Base-by-base conservation (phyloP, 306 rosid genomes). In the Coriaria nepalensis region DNA sequence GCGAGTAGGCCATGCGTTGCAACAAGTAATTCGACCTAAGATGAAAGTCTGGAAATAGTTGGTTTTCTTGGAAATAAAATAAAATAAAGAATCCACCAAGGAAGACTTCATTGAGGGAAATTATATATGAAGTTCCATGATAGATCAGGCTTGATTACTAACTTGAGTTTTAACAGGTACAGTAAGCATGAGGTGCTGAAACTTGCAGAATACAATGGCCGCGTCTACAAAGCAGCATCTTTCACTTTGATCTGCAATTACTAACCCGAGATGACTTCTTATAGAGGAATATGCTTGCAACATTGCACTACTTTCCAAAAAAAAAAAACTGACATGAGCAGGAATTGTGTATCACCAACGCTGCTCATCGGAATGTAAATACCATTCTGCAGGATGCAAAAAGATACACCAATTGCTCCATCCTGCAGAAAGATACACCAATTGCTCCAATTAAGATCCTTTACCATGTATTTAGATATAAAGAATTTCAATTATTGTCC, bases 1-100 rank as follows among this genome's bases (percentile, higher is more conserved):
- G 94, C 95, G 49, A 90, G 95, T 64, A 81, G 69, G 71, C 84
- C 94, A 71, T 90, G 97, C n/a, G 51, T 81, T 55, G 94, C 83
- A 65, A 79, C 95, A 77, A 90, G 79, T 65, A 84, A 75, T 63
- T 90, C 97, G 60, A 84, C 95, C 97, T 90, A 76, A 45, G 60
- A 73, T 33, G 52, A 56, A 14, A 54, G 13, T 43, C 13, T 10
- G 40, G 62, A 53, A 56, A 67, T 47, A 32, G 35, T 40, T 49
- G 43, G 10, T 20, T 20, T 20, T 20, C 29, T 20, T 20, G 29
- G 29, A 20, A 20, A 51, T 14, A 13, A 45, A 10, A 1, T 13
- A 37, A 55, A 45, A 4, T 33, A 36, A 9, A 36, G 42, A 10
- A 45, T 50, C 34, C 32, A 33, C 37, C 32, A 42, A n/a, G 47